Evolutionary conservation across 1,284 basidiomycete species (phyloP), one percentile per base, ranked within the genome.

Genomic region (Ceratobasidium papillatum): DNA sequence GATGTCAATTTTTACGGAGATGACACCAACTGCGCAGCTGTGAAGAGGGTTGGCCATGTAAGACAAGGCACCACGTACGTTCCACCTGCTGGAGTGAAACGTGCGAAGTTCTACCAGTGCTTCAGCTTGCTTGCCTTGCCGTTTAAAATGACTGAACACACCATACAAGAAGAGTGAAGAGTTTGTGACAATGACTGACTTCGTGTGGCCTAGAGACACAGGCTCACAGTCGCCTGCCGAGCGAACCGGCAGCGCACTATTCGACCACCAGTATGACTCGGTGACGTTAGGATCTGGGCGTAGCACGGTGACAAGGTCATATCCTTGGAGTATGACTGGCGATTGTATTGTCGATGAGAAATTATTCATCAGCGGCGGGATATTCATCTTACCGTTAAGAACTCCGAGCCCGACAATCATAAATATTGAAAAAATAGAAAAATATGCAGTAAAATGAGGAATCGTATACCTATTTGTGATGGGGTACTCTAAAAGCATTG

Each of bases 201-300:
- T 32, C 56, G 7, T 17, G 3, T 22, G 17, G n/a, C 38, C n/a
- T 17, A 63, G 32, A 12, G 61, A 63, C 12, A 63, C 61, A 27
- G 61, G 61, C 8, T 45, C 14, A 22, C 61, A 63, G n/a, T 45
- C 61, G 3, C 61, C 61, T 3, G 61, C 61, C 2, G 61, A 63
- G 7, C 36, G 61, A 11, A 32, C 61, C 27, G 43, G 14, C n/a
- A 27, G 12, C 22, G 19, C 51, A 4, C 25, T 7, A 27, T 36
- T 32, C 17, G 61, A 43, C 61, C 61, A 63, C 61, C 61, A 63
- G 25, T 41, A 45, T 9, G 61, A 63, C 19, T 43, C 61, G 8
- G 61, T 63, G 41, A 63, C 30, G 25, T 63, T 63, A n/a, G 61
- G 61, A 36, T 63, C 27, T 12, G 61, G 41, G 22, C 61, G 61